Percentiles rank a stretch among this genome's conserved stretches.
Conservation (phyloP, 202 grass and related monocot species). For the Schoenoplectus tabernaemontani region DNA sequence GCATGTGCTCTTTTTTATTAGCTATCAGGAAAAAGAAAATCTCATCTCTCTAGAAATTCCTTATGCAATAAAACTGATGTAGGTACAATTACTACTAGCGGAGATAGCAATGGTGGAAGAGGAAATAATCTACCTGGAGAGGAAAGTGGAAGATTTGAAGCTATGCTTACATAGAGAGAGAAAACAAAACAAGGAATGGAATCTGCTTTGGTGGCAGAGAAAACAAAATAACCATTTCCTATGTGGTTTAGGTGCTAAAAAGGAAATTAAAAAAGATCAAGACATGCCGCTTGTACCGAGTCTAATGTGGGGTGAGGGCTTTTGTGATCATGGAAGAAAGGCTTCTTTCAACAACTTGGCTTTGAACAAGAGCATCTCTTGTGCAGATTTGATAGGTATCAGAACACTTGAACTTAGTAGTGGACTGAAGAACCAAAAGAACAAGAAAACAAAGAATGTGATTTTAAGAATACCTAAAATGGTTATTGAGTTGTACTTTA, state of each 20-base stretch:
- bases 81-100: slow-evolving; percentile 54
- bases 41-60: background rate
- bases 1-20: background rate
- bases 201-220: slow-evolving; percentile 11
- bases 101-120: slow-evolving; percentile 85
- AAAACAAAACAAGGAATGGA: slow-evolving; percentile 34
- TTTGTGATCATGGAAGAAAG: slow-evolving; percentile 28
- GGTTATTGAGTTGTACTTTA: background rate
- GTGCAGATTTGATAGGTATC: background rate
- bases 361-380: slow-evolving; percentile 26
- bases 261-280: slow-evolving; percentile 32
- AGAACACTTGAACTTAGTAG: background rate
- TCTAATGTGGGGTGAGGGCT: slow-evolving; percentile 8
- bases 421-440: background rate
- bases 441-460: background rate
- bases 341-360: slow-evolving; percentile 34
- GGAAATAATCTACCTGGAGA: slow-evolving; percentile 78
- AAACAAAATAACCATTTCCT: slow-evolving; percentile 32
- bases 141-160: slow-evolving; percentile 63
- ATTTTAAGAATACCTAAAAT: background rate
- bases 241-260: slow-evolving; percentile 30
- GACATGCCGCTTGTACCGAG: slow-evolving; percentile 25
- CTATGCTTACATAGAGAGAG: slow-evolving; percentile 41
- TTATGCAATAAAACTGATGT: background rate
- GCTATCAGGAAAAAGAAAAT: background rate